Conservation (phyloP, 305 asterid genomes). For the Fraxinus albicans region DNA sequence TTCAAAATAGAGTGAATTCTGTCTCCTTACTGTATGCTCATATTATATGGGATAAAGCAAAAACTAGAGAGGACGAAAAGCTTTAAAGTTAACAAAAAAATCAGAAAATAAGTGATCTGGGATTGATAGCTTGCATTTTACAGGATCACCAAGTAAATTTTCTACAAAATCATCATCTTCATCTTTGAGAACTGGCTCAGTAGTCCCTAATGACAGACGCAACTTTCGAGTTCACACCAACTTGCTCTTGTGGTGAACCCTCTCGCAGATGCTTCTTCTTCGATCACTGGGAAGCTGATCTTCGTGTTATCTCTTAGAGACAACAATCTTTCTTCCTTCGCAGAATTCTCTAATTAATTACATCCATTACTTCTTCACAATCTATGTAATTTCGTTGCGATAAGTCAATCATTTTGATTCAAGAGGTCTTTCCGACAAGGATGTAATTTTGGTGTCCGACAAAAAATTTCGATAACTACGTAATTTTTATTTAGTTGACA, state of each 20-base stretch:
- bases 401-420: no score
- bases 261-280: conserved; percentile 48
- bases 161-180: conserved; percentile 47
- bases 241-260: conserved; percentile 77
- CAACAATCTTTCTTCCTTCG: no score
- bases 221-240: conserved; percentile 75
- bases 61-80: conserved; percentile 6
- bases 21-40: background rate
- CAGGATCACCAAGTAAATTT: conserved; percentile 43
- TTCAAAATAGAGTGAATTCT: background rate
- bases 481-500: no score
- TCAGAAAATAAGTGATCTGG: background rate
- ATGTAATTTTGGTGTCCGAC: no score
- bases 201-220: conserved; percentile 79
- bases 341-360: no score
- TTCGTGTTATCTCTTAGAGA: no score
- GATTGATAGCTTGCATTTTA: conserved; percentile 38
- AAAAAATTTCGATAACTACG: no score
- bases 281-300: no score
- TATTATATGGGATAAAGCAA: background rate
- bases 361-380: no score
- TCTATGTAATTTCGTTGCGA: no score
- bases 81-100: background rate
- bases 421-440: no score
- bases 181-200: conserved; percentile 61